Percentiles rank a stretch among this genome's conserved stretches.
Conservation (phyloP, 305 asterid genomes). For the Rubia tinctorum region DNA sequence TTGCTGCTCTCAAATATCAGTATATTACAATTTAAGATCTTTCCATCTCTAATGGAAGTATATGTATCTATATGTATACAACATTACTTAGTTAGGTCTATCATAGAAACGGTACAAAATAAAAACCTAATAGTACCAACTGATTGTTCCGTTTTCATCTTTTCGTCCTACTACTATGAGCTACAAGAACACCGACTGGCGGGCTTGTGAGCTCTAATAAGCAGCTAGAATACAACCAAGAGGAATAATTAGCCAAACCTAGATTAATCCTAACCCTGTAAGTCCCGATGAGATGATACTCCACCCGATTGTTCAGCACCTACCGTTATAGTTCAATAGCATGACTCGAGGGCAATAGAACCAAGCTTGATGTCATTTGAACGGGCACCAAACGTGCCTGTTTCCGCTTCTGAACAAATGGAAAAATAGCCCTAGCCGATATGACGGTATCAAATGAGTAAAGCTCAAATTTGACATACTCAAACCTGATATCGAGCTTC, state of each 20-base stretch:
- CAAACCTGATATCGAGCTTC: slow-evolving; percentile 59
- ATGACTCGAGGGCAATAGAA: slow-evolving; percentile 49
- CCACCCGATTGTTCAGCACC: slow-evolving; percentile 52
- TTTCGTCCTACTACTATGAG: slow-evolving; percentile 66
- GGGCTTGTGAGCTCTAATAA: slow-evolving; percentile 78
- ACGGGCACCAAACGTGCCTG: slow-evolving; percentile 42
- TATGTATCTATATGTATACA: slow-evolving; percentile 9
- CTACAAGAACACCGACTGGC: slow-evolving; percentile 54
- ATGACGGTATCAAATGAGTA: slow-evolving; percentile 45
- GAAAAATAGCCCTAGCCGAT: slow-evolving; percentile 51
- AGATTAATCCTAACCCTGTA: slow-evolving; percentile 52
- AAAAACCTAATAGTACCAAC: slow-evolving; percentile 2
- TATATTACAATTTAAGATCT: neutral
- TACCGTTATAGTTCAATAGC: slow-evolving; percentile 64
- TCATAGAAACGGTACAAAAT: neutral
- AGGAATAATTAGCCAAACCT: slow-evolving; percentile 63
- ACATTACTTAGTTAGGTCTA: neutral
- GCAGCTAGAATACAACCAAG: slow-evolving; percentile 66
- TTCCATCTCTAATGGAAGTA: neutral
- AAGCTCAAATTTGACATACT: slow-evolving; percentile 56
- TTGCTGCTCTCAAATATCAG: neutral
- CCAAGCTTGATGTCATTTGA: slow-evolving; percentile 59
- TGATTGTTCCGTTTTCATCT: slow-evolving; percentile 29
- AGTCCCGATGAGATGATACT: slow-evolving; percentile 48
- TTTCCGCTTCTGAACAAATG: slow-evolving; percentile 49